Base-by-base conservation (phyloP, 257 asterid genomes). In the Striga asiatica region DNA sequence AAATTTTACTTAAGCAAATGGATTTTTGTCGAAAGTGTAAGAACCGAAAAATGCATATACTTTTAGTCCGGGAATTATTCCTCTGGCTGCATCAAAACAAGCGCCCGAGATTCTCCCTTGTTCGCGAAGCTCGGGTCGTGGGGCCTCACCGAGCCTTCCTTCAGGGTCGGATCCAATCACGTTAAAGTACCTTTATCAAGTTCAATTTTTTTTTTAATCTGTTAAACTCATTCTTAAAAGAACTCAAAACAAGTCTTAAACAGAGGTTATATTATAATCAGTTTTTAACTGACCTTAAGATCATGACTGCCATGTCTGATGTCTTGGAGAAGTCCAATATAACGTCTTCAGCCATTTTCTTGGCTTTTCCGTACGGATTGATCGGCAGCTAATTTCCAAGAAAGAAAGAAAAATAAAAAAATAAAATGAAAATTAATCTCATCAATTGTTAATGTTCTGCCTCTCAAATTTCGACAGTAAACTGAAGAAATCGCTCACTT, bases 51-150 rank as follows among this genome's bases (percentile, higher is more conserved):
- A n/a, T n/a, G n/a, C n/a, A n/a, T n/a, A 39, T 62, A 85, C 97
- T 92, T 88, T 85, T 45, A 88, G 42, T n/a, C 95, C 95, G 8
- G 94, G 84, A 66, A 84, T 88, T 10, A 88, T 88, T 28, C 95
- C 94, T 63, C 97, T 72, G 32, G 97, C 97, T 46, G 97, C 97
- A 76, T 88, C 97, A 50, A 88, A 88, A 68, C 95, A 88, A 67
- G 97, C 97, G 20, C 97, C 97, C 1, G 97, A 88, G 62, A 88
- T 88, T 62, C 95, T 76, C 32, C 97, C 97, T 74, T 88, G 97
- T 23, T 88, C 97, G 0, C 97, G 81, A 54, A 88, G 53, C 61
- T 85, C 95, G 10, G 97, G 95, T 9, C 83, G 74, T n/a, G 97
- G 97, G 38, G 95, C 85, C 72, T 89, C 95, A 49, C 97, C 97